Evolutionary conservation across 805 yeast genomes (phyloP).

Genomic region (Pichia gijzeniarum): DNA sequence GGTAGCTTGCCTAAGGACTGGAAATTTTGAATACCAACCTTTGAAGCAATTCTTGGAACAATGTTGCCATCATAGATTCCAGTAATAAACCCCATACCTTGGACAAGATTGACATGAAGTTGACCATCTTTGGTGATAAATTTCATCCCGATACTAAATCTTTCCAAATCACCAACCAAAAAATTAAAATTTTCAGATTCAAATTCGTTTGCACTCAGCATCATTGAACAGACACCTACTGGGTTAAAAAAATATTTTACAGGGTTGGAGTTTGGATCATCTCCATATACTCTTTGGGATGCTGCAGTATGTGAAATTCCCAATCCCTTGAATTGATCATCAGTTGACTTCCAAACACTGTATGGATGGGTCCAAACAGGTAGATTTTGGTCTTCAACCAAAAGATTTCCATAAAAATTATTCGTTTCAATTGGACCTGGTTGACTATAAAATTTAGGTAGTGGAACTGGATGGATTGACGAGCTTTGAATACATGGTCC

Average conservation of each 20-base stretch:
- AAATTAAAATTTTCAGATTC: slow-evolving; percentile 18
- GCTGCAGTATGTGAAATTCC: slow-evolving; percentile 60
- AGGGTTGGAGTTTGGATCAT: slow-evolving; percentile 42
- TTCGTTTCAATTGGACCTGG: slow-evolving; percentile 61
- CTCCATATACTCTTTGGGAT: slow-evolving; percentile 62
- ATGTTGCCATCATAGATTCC: slow-evolving; percentile 47
- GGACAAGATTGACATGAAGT: slow-evolving; percentile 50
- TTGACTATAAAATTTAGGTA: slow-evolving; percentile 38
- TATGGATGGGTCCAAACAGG: slow-evolving; percentile 84
- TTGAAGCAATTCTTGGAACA: slow-evolving; percentile 50
- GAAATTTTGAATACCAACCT: slow-evolving; percentile 57
- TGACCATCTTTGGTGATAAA: slow-evolving; percentile 31
- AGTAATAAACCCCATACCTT: slow-evolving; percentile 78
- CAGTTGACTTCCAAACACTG: slow-evolving; percentile 55
- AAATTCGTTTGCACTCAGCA: slow-evolving; percentile 42
- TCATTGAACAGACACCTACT: slow-evolving; percentile 57
- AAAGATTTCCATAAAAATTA: slow-evolving; percentile 69
- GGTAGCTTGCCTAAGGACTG: slow-evolving; percentile 33
- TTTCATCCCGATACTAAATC: slow-evolving; percentile 29
- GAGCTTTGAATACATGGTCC: slow-evolving; percentile 32
- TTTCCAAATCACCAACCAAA: slow-evolving; percentile 27
- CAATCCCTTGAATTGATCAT: slow-evolving; percentile 43
- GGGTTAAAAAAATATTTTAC: slow-evolving; percentile 58
- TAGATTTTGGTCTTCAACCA: slow-evolving; percentile 57
- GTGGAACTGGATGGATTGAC: slow-evolving; percentile 65